Evolutionary conservation across 257 asterid species (phyloP), one percentile per base, ranked within the genome.

Genomic region (Plantago elongata): DNA sequence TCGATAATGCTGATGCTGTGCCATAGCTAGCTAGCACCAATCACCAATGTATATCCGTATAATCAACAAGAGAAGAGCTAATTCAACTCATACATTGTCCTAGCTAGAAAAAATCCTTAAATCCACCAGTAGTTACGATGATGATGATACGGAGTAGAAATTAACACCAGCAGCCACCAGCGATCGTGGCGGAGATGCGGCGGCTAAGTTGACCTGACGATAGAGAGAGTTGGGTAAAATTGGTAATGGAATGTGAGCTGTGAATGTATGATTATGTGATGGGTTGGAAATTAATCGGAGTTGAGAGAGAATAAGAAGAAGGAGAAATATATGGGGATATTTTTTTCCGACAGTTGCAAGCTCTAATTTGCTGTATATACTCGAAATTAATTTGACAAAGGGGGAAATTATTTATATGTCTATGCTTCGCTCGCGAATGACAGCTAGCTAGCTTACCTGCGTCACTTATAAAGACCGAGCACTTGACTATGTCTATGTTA

Each of bases 1-100:
- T 79, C 95, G 95, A 69, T 92, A 89, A 86, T 88, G 95, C 76
- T 81, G 98, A 68, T 75, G 89, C 57, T 75, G 89, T 57, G 98
- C 84, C 98, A 86, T 87, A 18, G 70, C 9, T 8, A 13, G 7
- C 9, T 5, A 51, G 15, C 2, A 0, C 5, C 11, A 17, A 51
- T 0, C 30, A 22, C 12, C 27, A 2, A 11, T 27, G n/a, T 34
- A 52, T 13, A 3, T 17, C n/a, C 22, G 27, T 1, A 15, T 2
- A 48, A 5, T 5, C 7, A 13, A 7, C 56, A 34, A 22, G 1
- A 22, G 27, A 22, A 22, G 27, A 22, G 27, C 27, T 22, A 22
- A 22, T 22, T 6, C 2, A 4, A 3, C 40, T 0, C 40, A 34
- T 34, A 34, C 40, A 34, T 34, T 34, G 7, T 34, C 40, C 40